These are phyloP conservation scores for Pichia terricola DNA, from an alignment of 1,139 yeast species.

Conservation along the genomic window DNA sequence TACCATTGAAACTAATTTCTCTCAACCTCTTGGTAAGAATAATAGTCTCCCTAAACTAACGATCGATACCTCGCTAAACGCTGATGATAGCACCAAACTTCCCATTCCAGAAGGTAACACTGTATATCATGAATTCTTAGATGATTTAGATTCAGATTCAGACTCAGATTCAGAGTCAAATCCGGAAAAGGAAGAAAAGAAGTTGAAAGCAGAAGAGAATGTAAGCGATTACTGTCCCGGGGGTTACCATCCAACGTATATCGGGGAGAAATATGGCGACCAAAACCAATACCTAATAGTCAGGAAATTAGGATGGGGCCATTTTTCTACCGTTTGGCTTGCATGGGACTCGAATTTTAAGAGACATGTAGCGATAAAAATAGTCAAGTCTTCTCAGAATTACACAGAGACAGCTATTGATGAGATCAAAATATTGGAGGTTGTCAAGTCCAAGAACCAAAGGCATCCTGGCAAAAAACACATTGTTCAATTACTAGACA, in stretches of 20 bases:
- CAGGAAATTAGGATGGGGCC: constrained; percentile 76
- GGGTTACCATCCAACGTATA: constrained; percentile 71
- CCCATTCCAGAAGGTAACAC: too few relatives aligned
- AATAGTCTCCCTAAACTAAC: too few relatives aligned
- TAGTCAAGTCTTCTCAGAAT: constrained; percentile 63
- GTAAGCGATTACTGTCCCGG: constrained; percentile 60
- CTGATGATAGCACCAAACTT: too few relatives aligned
- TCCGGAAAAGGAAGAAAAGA: constrained; percentile 6
- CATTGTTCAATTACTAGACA: constrained; percentile 55
- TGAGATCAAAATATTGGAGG: constrained; percentile 53
- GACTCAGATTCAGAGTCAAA: constrained; percentile 6
- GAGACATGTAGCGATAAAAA: constrained; percentile 65
- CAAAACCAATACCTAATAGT: constrained; percentile 48
- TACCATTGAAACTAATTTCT: too few relatives aligned
- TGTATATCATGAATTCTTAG: too few relatives aligned
- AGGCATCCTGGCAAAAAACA: constrained; percentile 53
- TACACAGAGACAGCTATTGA: constrained; percentile 72
- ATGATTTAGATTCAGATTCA: too few relatives aligned
- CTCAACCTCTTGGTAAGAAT: too few relatives aligned
- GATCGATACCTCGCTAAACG: too few relatives aligned
- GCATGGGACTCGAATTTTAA: constrained; percentile 43
- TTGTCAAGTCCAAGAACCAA: constrained; percentile 30
- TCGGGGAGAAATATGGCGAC: constrained; percentile 59
- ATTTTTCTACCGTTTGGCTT: constrained; percentile 73
- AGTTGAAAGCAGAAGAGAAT: constrained; percentile 43